These are phyloP conservation scores for Candida sanyiensis DNA, from an alignment of 805 yeast species.

Conservation along the genomic window DNA sequence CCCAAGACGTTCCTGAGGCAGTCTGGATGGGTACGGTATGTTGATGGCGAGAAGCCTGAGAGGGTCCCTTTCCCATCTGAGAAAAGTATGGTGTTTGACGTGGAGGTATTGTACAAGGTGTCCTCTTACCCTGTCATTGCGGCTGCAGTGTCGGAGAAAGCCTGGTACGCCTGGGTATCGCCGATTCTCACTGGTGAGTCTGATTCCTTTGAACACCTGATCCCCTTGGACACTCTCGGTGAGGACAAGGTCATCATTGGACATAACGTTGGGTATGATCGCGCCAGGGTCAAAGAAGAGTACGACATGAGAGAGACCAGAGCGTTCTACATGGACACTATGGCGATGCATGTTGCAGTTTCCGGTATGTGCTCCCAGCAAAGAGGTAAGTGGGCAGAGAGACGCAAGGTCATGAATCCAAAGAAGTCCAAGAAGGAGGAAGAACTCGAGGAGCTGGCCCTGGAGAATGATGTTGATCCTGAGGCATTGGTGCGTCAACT, in stretches of 20 bases:
- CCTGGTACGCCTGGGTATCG: slow-evolving; percentile 95
- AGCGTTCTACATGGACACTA: slow-evolving; percentile 82
- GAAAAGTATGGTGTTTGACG: slow-evolving; percentile 75
- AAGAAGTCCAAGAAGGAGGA: slow-evolving; percentile 18
- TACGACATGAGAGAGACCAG: slow-evolving; percentile 61
- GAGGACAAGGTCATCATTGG: slow-evolving; percentile 68
- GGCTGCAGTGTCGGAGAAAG: slow-evolving; percentile 64
- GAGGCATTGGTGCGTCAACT: slow-evolving; percentile 9
- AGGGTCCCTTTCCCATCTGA: slow-evolving; percentile 67
- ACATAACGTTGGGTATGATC: slow-evolving; percentile 84
- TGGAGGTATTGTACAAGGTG: slow-evolving; percentile 75
- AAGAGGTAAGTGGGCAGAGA: slow-evolving; percentile 68
- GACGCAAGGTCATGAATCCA: slow-evolving; percentile 32
- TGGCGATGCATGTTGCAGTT: slow-evolving; percentile 87
- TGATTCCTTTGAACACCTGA: slow-evolving; percentile 47
- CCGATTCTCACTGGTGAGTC: slow-evolving; percentile 66
- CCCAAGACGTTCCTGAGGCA: slow-evolving; percentile 51
- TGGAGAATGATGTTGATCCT: not conserved
- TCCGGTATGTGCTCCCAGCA: slow-evolving; percentile 93
- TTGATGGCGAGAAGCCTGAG: slow-evolving; percentile 44
- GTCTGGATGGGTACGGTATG: slow-evolving; percentile 82
- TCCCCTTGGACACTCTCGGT: slow-evolving; percentile 58
- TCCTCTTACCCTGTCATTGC: slow-evolving; percentile 77
- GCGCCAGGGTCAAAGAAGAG: slow-evolving; percentile 83
- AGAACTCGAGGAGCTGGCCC: slow-evolving; percentile 16